These are phyloP conservation scores for Dactylonectria estremocensis DNA, from an alignment of 2,329 filamentous ascomycete genomes.

Conservation along the genomic window DNA sequence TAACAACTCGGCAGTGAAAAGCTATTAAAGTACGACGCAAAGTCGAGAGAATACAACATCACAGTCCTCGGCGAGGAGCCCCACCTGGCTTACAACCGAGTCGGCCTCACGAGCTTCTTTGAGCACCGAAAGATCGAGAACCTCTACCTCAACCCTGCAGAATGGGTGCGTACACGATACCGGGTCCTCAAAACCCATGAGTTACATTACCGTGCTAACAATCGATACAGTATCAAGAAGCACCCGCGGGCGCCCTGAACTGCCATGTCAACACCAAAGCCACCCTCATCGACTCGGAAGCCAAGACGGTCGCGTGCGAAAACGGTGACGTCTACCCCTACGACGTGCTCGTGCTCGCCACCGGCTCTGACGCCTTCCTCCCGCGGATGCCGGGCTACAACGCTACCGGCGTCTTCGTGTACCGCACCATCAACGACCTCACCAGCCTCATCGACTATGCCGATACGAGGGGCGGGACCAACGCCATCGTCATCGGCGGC, in stretches of 20 bases:
- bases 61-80: constrained; percentile 90
- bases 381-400: constrained; percentile 80
- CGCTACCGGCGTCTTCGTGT: constrained; percentile 89
- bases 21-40: constrained; percentile 85
- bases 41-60: constrained; percentile 82
- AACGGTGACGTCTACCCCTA: constrained; percentile 80
- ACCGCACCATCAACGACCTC: constrained; percentile 87
- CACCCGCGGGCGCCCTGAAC: constrained; percentile 77
- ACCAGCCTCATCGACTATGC: constrained; percentile 83
- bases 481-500: constrained; percentile 85
- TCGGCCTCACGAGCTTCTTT: constrained; percentile 91
- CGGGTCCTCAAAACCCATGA: neutral
- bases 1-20: constrained; percentile 77
- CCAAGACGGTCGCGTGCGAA: constrained; percentile 79
- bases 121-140: constrained; percentile 88
- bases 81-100: constrained; percentile 91
- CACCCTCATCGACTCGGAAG: constrained; percentile 72
- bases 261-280: constrained; percentile 84
- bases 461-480: constrained; percentile 74
- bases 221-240: constrained; percentile 71
- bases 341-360: constrained; percentile 87
- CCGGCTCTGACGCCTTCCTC: constrained; percentile 87
- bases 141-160: constrained; percentile 86
- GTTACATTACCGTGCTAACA: constrained; percentile 20
- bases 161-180: constrained; percentile 81